Evolutionary conservation across 1,139 yeast genomes (phyloP).

Genomic region (Pichia sp.): DNA sequence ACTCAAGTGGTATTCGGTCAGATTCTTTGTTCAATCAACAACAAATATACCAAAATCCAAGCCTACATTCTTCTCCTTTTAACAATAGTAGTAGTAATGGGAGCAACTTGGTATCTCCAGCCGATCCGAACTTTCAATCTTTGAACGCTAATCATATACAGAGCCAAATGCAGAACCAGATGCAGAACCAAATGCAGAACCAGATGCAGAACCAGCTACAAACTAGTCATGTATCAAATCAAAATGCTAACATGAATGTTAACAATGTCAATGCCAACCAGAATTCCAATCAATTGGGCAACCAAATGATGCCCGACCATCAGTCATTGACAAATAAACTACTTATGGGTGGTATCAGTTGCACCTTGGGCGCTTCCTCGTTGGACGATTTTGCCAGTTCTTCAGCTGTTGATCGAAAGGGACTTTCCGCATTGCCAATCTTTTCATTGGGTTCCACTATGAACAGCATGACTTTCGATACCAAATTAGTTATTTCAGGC

Average conservation of each 20-base stretch:
- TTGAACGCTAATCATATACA: background rate
- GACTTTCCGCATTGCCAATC: constrained; percentile 30
- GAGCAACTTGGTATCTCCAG: constrained; percentile 17
- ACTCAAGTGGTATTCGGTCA: constrained; percentile 8
- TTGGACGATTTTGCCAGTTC: constrained; percentile 29
- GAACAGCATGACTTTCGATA: constrained; percentile 15
- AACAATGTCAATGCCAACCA: background rate
- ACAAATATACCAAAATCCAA: constrained; percentile 10
- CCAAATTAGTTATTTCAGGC: constrained; percentile 21
- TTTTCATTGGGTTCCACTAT: constrained; percentile 22
- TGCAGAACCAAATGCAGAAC: background rate
- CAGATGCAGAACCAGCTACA: too few relatives aligned
- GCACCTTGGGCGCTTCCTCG: constrained; percentile 44
- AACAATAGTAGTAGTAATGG: constrained; percentile 12
- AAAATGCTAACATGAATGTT: background rate
- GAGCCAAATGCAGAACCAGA: background rate
- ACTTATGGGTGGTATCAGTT: constrained; percentile 54
- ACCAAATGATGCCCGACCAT: constrained; percentile 20
- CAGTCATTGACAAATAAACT: constrained; percentile 35
- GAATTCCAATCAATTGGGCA: background rate
- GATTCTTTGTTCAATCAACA: constrained; percentile 5
- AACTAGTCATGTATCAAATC: background rate
- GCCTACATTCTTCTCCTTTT: constrained; percentile 21
- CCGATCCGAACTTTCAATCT: constrained; percentile 9
- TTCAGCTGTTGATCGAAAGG: constrained; percentile 22